A percentile compares a stretch with the other conserved stretches of the same genome.
These are phyloP conservation scores for Pythium periplocum DNA, from an alignment of 352 stramenopile species.

Conservation along the genomic window DNA sequence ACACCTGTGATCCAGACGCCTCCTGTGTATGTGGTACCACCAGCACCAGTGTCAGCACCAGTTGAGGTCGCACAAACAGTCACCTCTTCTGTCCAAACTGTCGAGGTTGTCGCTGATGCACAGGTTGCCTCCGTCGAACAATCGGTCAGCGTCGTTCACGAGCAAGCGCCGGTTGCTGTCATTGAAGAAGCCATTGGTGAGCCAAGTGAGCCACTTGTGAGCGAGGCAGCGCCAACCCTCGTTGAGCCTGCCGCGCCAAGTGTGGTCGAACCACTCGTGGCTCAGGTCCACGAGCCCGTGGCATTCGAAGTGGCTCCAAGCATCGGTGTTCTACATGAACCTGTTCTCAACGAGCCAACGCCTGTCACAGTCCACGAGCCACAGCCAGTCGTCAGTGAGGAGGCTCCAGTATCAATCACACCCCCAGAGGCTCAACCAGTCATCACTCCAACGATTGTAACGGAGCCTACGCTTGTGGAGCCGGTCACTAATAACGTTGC, in stretches of 20 bases:
- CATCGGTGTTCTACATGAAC: not conserved
- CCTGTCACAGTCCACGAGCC: not conserved
- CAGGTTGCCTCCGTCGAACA: too few species aligned
- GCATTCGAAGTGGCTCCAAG: not conserved
- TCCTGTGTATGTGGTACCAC: not conserved
- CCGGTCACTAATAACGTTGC: constrained; percentile 3
- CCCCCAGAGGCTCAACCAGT: not conserved
- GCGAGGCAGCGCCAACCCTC: not conserved
- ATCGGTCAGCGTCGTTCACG: too few species aligned
- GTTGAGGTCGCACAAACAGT: not conserved
- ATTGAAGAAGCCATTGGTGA: too few species aligned
- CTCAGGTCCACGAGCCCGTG: not conserved
- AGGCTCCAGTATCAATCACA: not conserved
- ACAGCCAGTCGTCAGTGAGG: not conserved
- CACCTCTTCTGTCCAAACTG: too few species aligned
- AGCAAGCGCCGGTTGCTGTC: too few species aligned
- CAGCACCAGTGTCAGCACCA: not conserved
- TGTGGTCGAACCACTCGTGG: not conserved
- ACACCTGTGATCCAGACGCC: constrained; percentile 1
- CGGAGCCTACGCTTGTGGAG: not conserved
- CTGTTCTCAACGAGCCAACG: not conserved
- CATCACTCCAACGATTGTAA: constrained; percentile 2
- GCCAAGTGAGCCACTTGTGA: too few species aligned
- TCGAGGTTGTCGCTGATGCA: too few species aligned
- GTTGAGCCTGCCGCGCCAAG: not conserved